Conservation (phyloP, 148 eudicot species). For the Cornus florida region DNA sequence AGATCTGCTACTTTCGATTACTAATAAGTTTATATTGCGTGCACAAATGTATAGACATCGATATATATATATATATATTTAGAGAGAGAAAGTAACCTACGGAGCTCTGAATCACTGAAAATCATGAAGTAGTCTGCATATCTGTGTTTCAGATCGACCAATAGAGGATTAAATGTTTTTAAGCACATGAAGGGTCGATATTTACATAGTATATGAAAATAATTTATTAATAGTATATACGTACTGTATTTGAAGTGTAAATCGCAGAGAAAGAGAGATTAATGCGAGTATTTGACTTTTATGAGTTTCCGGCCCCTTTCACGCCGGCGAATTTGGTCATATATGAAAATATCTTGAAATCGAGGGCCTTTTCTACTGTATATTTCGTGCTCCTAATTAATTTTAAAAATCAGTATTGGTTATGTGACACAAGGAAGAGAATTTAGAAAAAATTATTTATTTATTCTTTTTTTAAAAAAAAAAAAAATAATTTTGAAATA, state of each 20-base stretch:
- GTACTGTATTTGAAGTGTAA: not conserved
- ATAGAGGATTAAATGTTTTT: not conserved
- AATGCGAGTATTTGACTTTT: not conserved
- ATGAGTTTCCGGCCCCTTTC: not conserved
- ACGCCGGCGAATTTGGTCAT: not conserved
- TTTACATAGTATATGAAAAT: not conserved
- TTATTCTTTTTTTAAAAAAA: too few species aligned
- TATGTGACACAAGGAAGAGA: too few species aligned
- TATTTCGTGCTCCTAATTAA: too few species aligned
- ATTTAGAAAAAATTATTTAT: too few species aligned
- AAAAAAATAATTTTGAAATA: too few species aligned
- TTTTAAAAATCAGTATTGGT: too few species aligned
- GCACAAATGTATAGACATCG: not conserved
- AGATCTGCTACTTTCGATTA: slow-evolving; percentile 15
- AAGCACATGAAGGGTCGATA: not conserved
- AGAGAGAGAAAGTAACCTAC: not conserved
- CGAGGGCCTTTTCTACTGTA: not conserved
- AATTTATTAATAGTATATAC: not conserved
- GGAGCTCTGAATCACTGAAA: not conserved
- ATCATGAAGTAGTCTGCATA: not conserved
- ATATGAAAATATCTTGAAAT: not conserved
- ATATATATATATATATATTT: not conserved
- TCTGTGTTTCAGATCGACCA: not conserved
- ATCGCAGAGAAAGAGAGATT: not conserved
- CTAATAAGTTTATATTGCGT: not conserved